These are phyloP conservation scores for Epichloe brachyelytri DNA, from an alignment of 2,329 filamentous ascomycete genomes.

Conservation along the genomic window DNA sequence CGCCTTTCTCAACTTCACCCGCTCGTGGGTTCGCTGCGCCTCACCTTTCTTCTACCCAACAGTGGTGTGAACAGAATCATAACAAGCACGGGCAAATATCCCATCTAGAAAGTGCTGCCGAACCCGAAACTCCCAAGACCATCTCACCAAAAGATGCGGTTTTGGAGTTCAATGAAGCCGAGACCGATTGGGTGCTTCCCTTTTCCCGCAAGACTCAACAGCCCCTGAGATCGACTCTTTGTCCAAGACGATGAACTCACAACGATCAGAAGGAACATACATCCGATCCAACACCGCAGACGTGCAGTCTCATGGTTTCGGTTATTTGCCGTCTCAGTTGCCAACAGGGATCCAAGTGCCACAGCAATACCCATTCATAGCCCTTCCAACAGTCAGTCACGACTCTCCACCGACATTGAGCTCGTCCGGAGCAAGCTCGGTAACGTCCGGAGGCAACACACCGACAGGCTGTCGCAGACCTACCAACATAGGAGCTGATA, in stretches of 20 bases:
- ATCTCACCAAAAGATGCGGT: conserved; percentile 92
- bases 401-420: conserved; percentile 27
- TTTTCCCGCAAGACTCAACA: conserved; percentile 54
- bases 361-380: conserved; percentile 39
- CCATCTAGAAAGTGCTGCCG: conserved; percentile 25
- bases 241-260: conserved; percentile 19
- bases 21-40: conserved; percentile 12
- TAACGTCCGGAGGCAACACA: conserved; percentile 22
- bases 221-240: conserved; percentile 30
- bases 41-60: conserved; percentile 40
- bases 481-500: conserved; percentile 53
- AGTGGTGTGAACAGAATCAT: conserved; percentile 48
- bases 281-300: conserved; percentile 7
- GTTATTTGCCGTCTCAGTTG: conserved; percentile 21
- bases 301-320: background rate
- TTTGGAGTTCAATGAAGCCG: conserved; percentile 67
- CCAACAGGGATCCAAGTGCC: conserved; percentile 28
- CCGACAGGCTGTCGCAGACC: conserved; percentile 36
- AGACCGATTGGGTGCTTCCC: conserved; percentile 54
- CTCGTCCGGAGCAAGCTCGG: conserved; percentile 32
- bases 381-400: conserved; percentile 22
- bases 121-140: conserved; percentile 54
- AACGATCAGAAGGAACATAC: conserved; percentile 8
- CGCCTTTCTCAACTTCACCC: conserved; percentile 40
- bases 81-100: conserved; percentile 21